Evolutionary conservation across 352 stramenopile species (phyloP).

Genomic region (Globisporangium paddicum): DNA sequence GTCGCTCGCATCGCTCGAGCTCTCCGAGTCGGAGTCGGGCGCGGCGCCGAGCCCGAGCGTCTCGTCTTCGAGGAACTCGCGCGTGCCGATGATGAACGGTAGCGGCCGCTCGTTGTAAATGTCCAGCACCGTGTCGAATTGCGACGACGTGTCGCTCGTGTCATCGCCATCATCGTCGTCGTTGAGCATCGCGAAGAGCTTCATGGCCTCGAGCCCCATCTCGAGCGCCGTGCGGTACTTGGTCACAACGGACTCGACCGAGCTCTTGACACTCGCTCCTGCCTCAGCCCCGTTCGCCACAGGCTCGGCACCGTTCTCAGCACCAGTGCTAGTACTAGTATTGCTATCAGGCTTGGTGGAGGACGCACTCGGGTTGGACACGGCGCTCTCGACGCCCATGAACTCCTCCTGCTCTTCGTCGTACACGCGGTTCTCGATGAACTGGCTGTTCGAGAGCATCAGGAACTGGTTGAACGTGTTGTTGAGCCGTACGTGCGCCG

Average conservation of each 20-base stretch:
- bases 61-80: slow-evolving; percentile 83
- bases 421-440: slow-evolving; percentile 89
- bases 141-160: slow-evolving; percentile 39
- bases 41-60: slow-evolving; percentile 72
- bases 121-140: slow-evolving; percentile 74
- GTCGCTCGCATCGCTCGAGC: slow-evolving; percentile 20
- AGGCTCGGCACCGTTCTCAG: not conserved
- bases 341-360: not conserved
- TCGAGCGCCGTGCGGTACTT: slow-evolving; percentile 74
- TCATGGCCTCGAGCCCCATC: slow-evolving; percentile 79
- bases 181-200: slow-evolving; percentile 80
- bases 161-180: slow-evolving; percentile 51
- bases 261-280: slow-evolving; percentile 18
- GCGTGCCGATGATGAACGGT: slow-evolving; percentile 85
- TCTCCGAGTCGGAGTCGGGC: slow-evolving; percentile 39
- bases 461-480: slow-evolving; percentile 89
- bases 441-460: slow-evolving; percentile 85
- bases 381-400: slow-evolving; percentile 26
- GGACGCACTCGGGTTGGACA: slow-evolving; percentile 2
- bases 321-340: not conserved
- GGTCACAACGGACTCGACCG: slow-evolving; percentile 51
- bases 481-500: slow-evolving; percentile 63
- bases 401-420: slow-evolving; percentile 83
- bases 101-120: slow-evolving; percentile 88
- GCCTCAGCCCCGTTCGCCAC: slow-evolving; percentile 15